phyloP scores from a whole-genome alignment of 352 stramenopile genomes.

The Aphanomyces euteiches region DNA sequence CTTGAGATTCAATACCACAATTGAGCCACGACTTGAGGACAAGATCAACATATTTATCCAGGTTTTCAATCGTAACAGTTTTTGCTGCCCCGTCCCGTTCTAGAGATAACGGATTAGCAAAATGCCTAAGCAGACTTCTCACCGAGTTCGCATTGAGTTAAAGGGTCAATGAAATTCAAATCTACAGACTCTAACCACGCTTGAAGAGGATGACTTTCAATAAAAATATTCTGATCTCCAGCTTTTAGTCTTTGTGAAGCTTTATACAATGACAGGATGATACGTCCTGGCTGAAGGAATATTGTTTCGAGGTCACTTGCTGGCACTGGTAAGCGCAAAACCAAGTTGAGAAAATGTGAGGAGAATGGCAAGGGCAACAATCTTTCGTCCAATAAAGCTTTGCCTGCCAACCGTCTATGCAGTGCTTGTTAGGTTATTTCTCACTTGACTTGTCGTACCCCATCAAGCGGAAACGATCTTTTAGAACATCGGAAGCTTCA shows the following conservation, averaged over 20 bases:
- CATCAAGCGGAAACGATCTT: slow-evolving; percentile 79
- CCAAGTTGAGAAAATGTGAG: slow-evolving; percentile 68
- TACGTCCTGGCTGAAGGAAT: slow-evolving; percentile 61
- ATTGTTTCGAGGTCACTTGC: slow-evolving; percentile 52
- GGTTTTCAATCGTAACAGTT: slow-evolving; percentile 51
- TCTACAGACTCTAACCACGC: slow-evolving; percentile 64
- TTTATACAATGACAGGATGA: slow-evolving; percentile 55
- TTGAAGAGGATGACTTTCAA: slow-evolving; percentile 47
- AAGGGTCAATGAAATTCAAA: slow-evolving; percentile 74
- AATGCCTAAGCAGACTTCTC: background rate
- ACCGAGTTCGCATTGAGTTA: slow-evolving; percentile 63
- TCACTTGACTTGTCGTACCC: slow-evolving; percentile 31
- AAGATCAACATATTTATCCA: slow-evolving; percentile 50
- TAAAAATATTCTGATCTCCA: slow-evolving; percentile 41
- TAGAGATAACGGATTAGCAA: slow-evolving; percentile 4
- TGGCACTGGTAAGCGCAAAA: slow-evolving; percentile 56
- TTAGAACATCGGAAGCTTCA: slow-evolving; percentile 35
- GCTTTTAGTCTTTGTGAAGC: slow-evolving; percentile 38
- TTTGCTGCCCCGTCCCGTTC: slow-evolving; percentile 39
- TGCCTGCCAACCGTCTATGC: slow-evolving; percentile 54
- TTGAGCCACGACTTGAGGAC: slow-evolving; percentile 64
- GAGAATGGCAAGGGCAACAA: slow-evolving; percentile 71
- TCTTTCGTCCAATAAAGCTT: slow-evolving; percentile 77
- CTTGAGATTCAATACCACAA: slow-evolving; percentile 56
- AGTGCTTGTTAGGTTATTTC: background rate